Evolutionary conservation across 2,329 filamentous ascomycete species (phyloP).

Genomic region (Aspergillus fructus): DNA sequence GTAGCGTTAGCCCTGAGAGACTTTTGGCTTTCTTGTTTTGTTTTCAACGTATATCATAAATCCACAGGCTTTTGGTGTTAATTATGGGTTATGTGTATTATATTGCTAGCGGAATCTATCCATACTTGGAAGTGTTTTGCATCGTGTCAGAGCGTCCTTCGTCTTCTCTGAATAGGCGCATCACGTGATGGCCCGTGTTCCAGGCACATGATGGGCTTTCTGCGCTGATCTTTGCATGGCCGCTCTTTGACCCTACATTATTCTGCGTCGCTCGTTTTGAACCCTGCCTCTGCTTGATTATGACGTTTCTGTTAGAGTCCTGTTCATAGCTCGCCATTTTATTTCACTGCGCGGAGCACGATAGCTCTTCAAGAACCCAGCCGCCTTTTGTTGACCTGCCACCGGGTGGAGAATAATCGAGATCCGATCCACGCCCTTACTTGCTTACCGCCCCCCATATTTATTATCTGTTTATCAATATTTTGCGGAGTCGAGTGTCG

Average conservation of each 20-base stretch:
- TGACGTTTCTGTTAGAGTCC: not conserved
- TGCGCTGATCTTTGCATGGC: constrained; percentile 8
- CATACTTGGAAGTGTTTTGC: not conserved
- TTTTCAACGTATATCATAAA: constrained; percentile 1
- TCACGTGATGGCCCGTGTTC: constrained; percentile 7
- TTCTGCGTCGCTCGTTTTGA: not conserved
- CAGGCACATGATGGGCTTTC: constrained; percentile 6
- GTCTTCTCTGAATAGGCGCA: not conserved
- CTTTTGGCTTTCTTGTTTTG: not conserved
- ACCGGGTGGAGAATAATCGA: constrained; percentile 12
- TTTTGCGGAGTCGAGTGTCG: not conserved
- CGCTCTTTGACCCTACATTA: not conserved
- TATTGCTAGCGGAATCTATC: constrained; percentile 1
- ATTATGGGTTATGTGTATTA: constrained; percentile 4
- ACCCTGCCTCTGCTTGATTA: not conserved
- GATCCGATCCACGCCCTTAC: constrained; percentile 16
- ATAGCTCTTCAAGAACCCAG: constrained; percentile 4
- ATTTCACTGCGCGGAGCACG: not conserved
- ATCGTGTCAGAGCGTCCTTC: not conserved
- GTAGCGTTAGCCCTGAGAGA: not conserved
- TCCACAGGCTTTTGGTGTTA: constrained; percentile 3
- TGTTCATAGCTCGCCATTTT: not conserved
- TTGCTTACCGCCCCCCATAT: constrained; percentile 3
- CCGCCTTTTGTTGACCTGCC: constrained; percentile 13
- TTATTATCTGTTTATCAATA: not conserved